phyloP scores from a whole-genome alignment of 208 protist species.

The Blastocrithidia nonstop region DNA sequence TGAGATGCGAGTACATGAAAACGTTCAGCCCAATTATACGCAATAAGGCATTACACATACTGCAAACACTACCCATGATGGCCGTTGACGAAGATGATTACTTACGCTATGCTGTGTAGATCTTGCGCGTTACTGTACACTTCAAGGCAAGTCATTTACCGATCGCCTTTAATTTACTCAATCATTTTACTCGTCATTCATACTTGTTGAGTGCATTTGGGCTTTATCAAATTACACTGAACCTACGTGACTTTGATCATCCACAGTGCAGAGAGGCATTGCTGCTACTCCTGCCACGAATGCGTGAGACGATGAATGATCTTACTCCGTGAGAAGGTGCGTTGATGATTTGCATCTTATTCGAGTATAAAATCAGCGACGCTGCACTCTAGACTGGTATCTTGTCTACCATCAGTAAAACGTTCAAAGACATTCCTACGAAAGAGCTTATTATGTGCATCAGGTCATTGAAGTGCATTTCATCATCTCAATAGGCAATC shows the following conservation, averaged over 20 bases:
- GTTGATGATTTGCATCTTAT: constrained; percentile 19
- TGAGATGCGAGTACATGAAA: constrained; percentile 21
- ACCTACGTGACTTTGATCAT: constrained; percentile 25
- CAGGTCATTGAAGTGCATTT: no score
- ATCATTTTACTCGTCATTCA: constrained; percentile 53
- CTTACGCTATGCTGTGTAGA: constrained; percentile 24
- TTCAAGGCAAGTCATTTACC: constrained; percentile 25
- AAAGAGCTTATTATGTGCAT: no score
- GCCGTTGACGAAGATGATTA: constrained; percentile 55
- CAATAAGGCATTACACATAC: constrained; percentile 20
- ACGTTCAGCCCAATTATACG: constrained; percentile 24
- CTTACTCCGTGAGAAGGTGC: constrained; percentile 25
- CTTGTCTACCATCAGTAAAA: no score
- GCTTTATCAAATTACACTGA: constrained; percentile 20
- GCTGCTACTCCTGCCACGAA: constrained; percentile 32
- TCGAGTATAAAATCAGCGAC: constrained; percentile 12
- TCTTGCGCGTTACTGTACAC: constrained; percentile 43
- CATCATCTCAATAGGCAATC: no score
- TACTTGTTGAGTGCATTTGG: constrained; percentile 47
- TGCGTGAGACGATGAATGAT: constrained; percentile 27
- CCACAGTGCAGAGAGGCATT: constrained; percentile 40
- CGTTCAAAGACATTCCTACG: constrained; percentile 11
- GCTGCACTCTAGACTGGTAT: no score
- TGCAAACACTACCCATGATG: constrained; percentile 49
- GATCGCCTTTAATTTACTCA: constrained; percentile 47